Evolutionary conservation across 2,329 filamentous ascomycete species (phyloP), one percentile per base, ranked within the genome.

Genomic region (Blastomyces percursus): DNA sequence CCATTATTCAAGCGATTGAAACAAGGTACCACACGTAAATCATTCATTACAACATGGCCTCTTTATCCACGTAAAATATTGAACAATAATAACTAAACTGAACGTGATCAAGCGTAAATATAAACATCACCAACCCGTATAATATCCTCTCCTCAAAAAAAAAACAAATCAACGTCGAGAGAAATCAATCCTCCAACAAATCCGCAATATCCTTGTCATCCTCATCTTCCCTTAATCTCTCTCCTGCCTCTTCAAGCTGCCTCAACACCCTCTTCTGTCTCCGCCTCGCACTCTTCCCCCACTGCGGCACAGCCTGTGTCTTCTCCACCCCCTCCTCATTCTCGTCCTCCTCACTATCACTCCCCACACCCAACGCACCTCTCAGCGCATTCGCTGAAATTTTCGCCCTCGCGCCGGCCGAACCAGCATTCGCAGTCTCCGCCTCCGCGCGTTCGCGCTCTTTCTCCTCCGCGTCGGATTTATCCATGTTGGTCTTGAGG

Each of bases 151-250:
- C 40, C 40, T 5, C 16, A 38, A 44, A 24, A 24, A 24, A 60
- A 21, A 19, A 44, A 7, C 0, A 44, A 44, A 44, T 30, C 14
- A 5, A 19, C 4, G 14, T 16, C 14, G 19, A 44, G 6, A 27
- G 27, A 30, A 52, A 46, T 76, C 72, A 81, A 70, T 85, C 81
- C 68, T 83, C 80, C 72, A 91, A 74, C 69, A 87, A 84, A 74
- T 91, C 86, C 71, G 85, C 82, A 68, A 92, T 87, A 72, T 91
- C 87, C 76, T 88, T 87, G 73, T 90, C 87, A 64, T 87, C 84
- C 67, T 89, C 81, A 63, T 86, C 84, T 68, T 86, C 85, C 69
- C 84, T 80, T 67, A 76, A 74, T 76, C 83, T 79, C 65, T 89
- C 86, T 67, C 85, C 80, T 57, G 80, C 82, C 69, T 86, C 85